Percentiles rank a stretch among this genome's conserved stretches.
phyloP scores from a whole-genome alignment of 108 stramenopile species.

The Ochromonas danica region DNA sequence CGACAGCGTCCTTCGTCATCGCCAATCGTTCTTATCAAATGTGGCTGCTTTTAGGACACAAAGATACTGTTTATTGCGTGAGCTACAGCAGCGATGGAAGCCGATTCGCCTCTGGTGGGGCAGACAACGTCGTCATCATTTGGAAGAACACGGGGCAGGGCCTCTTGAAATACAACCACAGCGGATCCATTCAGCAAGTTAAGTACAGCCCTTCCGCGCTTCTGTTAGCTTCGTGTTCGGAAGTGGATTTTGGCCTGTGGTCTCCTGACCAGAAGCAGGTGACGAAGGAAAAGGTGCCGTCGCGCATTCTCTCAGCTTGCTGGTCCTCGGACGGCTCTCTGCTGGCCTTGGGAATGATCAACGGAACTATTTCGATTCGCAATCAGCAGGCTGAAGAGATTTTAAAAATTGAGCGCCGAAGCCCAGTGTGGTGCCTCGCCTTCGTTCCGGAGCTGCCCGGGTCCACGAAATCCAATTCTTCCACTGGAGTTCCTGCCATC shows the following conservation, averaged over 20 bases:
- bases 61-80: slow-evolving; percentile 58
- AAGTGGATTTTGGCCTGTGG: slow-evolving; percentile 65
- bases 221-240: slow-evolving; percentile 61
- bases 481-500: slow-evolving; percentile 25
- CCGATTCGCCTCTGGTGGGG: slow-evolving; percentile 63
- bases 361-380: slow-evolving; percentile 57
- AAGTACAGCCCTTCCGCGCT: slow-evolving; percentile 58
- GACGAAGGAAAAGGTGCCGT: slow-evolving; percentile 59
- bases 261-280: slow-evolving; percentile 59
- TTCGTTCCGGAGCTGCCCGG: slow-evolving; percentile 47
- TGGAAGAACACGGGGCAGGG: slow-evolving; percentile 65
- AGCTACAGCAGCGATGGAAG: slow-evolving; percentile 50
- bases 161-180: slow-evolving; percentile 66
- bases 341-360: slow-evolving; percentile 64
- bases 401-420: slow-evolving; percentile 46
- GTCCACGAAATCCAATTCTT: slow-evolving; percentile 40
- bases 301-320: slow-evolving; percentile 59
- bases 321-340: slow-evolving; percentile 64
- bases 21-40: background rate
- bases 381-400: slow-evolving; percentile 54
- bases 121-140: slow-evolving; percentile 66
- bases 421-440: slow-evolving; percentile 61
- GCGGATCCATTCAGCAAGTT: slow-evolving; percentile 56
- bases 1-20: slow-evolving; percentile 37
- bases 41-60: background rate